Evolutionary conservation across 2,329 filamentous ascomycete species (phyloP).

Genomic region (Shiraia sp.): DNA sequence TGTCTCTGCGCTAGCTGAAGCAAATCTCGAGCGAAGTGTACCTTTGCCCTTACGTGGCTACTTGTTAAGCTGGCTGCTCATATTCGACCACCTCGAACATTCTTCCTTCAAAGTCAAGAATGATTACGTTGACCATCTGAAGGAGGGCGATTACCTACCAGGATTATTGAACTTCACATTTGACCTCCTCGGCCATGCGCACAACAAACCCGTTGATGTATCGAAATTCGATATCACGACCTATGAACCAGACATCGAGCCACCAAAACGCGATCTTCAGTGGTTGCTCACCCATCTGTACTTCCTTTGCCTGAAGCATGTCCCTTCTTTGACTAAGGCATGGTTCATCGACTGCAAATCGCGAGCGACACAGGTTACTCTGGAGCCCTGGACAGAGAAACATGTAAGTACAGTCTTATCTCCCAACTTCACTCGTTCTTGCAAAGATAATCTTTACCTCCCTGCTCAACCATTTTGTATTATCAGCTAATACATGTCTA

Average conservation of each 20-base stretch:
- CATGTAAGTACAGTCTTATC: constrained; percentile 45
- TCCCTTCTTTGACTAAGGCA: constrained; percentile 75
- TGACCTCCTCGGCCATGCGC: constrained; percentile 79
- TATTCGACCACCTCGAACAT: constrained; percentile 82
- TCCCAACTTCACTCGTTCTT: not conserved
- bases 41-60: constrained; percentile 76
- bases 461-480: too few species aligned
- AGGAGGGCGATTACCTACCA: constrained; percentile 68
- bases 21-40: constrained; percentile 66
- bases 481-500: constrained; percentile 14
- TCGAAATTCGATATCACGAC: constrained; percentile 71
- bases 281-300: constrained; percentile 86
- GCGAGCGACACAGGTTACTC: constrained; percentile 74
- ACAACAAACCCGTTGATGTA: constrained; percentile 70
- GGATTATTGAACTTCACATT: constrained; percentile 79
- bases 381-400: constrained; percentile 84
- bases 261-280: constrained; percentile 73
- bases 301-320: constrained; percentile 76
- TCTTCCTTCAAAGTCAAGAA: constrained; percentile 81
- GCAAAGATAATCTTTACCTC: not conserved
- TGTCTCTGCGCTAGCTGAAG: constrained; percentile 67
- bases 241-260: constrained; percentile 63
- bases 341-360: constrained; percentile 87
- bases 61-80: constrained; percentile 83
- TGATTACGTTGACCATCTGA: constrained; percentile 79